Conservation (phyloP, 495 filamentous ascomycete genomes). For the Aspergillus bridgeri region DNA sequence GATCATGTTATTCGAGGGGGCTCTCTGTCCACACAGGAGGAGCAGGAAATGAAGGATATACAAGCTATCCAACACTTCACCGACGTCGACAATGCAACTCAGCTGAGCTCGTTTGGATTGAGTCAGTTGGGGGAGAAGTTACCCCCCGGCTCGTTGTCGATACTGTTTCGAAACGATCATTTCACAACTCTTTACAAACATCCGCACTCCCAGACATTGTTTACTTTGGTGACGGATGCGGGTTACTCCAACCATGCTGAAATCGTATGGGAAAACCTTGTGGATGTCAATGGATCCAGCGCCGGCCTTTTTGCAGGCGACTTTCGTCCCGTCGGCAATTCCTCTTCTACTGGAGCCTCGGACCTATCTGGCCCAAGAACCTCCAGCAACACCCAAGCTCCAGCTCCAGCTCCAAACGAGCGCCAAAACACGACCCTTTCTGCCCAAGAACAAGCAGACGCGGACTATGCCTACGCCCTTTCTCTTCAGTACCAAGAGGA, state of each 20-base stretch:
- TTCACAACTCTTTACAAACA: slow-evolving; percentile 89
- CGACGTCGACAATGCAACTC: slow-evolving; percentile 66
- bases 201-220: slow-evolving; percentile 64
- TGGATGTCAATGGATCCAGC: slow-evolving; percentile 79
- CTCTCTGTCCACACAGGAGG: slow-evolving; percentile 54
- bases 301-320: slow-evolving; percentile 87
- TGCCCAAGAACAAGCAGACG: slow-evolving; percentile 44
- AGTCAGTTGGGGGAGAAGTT: slow-evolving; percentile 62
- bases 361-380: slow-evolving; percentile 26
- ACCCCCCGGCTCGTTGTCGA: slow-evolving; percentile 71
- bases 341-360: slow-evolving; percentile 18
- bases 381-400: slow-evolving; percentile 26
- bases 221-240: slow-evolving; percentile 85
- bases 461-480: slow-evolving; percentile 48
- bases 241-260: slow-evolving; percentile 87
- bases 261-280: slow-evolving; percentile 92
- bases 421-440: slow-evolving; percentile 19
- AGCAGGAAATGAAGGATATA: slow-evolving; percentile 77
- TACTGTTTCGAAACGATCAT: slow-evolving; percentile 95
- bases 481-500: slow-evolving; percentile 48
- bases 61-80: slow-evolving; percentile 78
- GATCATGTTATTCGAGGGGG: slow-evolving; percentile 62
- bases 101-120: slow-evolving; percentile 80
- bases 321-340: slow-evolving; percentile 75
- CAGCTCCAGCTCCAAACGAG: slow-evolving; percentile 9